Conservation (phyloP, 1,139 yeast genomes). For the Yamadazyma siamensis region DNA sequence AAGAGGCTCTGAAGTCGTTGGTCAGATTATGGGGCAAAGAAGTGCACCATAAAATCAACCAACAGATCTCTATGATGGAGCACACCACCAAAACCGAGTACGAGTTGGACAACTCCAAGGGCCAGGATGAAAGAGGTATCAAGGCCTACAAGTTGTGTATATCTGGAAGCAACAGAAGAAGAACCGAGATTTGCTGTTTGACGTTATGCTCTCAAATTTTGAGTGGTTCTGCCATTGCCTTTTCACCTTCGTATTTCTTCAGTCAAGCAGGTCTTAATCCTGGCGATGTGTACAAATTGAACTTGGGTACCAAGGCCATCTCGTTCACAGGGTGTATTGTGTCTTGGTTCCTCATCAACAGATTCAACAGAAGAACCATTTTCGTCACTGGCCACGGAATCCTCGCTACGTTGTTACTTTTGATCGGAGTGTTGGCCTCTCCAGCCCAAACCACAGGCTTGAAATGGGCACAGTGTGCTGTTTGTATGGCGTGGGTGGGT, state of each 20-base stretch:
- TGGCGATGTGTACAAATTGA: conserved; percentile 19
- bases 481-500: conserved; percentile 18
- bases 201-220: conserved; percentile 19
- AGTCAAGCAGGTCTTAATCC: conserved; percentile 19
- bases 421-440: conserved; percentile 25
- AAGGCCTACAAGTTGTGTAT: conserved; percentile 15
- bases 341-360: conserved; percentile 19
- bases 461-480: conserved; percentile 19
- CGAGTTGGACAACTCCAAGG: conserved; percentile 18
- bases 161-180: conserved; percentile 18
- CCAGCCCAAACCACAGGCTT: conserved; percentile 10
- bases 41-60: conserved; percentile 13
- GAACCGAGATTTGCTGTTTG: conserved; percentile 22
- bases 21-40: conserved; percentile 14
- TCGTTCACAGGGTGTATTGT: conserved; percentile 12
- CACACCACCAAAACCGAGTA: conserved; percentile 17
- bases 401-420: conserved; percentile 16
- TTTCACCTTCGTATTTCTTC: conserved; percentile 21
- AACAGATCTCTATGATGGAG: conserved; percentile 17
- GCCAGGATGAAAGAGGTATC: conserved; percentile 5
- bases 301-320: conserved; percentile 24
- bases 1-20: conserved; percentile 17
- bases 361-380: conserved; percentile 19
- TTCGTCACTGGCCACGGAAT: conserved; percentile 19
- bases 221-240: conserved; percentile 19